Evolutionary conservation across 208 protist species (phyloP).

Genomic region (Leishmania lainsoni): DNA sequence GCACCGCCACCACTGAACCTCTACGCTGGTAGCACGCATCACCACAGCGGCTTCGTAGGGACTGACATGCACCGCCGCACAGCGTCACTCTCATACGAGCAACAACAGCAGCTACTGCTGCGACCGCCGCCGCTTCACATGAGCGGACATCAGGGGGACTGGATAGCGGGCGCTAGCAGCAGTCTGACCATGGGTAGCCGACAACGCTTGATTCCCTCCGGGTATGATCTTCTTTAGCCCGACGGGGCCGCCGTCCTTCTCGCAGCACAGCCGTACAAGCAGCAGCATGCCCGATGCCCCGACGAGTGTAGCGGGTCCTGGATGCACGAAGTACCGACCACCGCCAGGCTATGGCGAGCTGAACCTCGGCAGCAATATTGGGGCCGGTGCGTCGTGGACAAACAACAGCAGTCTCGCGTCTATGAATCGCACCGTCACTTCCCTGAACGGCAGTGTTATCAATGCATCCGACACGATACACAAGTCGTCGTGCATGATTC

Average conservation of each 20-base stretch:
- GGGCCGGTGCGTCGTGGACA: not conserved
- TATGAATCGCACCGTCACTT: not conserved
- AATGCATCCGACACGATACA: not conserved
- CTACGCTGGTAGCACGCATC: conserved; percentile 6
- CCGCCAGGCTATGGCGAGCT: conserved; percentile 18
- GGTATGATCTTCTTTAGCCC: not conserved
- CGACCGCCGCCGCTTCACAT: conserved; percentile 6
- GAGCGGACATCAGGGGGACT: not conserved
- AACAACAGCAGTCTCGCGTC: not conserved
- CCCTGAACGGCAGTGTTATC: not conserved
- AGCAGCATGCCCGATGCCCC: not conserved
- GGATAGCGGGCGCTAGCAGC: not conserved
- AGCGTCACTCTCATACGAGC: not conserved
- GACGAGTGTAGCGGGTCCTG: not conserved
- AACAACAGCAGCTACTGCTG: conserved; percentile 2
- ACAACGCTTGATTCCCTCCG: not conserved
- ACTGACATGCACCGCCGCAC: not conserved
- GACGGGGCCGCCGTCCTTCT: conserved; percentile 9
- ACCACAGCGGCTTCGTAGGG: not conserved
- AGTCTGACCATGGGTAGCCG: not conserved
- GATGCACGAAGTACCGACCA: conserved; percentile 10
- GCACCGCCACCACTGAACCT: not conserved
- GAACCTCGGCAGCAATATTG: not conserved
- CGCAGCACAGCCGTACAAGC: conserved; percentile 13
- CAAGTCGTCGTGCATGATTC: not conserved